phyloP scores from a whole-genome alignment of 1,139 yeast species.

The Fermentozyma sake region DNA sequence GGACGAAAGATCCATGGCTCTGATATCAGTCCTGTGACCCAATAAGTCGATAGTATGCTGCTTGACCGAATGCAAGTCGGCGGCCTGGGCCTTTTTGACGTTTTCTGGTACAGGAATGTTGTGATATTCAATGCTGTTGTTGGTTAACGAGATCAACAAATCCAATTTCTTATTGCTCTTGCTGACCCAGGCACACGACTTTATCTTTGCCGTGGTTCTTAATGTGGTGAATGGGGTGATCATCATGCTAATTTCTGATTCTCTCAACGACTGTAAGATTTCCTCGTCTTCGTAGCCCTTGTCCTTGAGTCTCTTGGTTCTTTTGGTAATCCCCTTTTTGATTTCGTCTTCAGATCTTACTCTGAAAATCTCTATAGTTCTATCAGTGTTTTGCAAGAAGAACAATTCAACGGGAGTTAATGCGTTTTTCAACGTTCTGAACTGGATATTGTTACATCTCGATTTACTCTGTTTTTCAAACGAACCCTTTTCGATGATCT shows the following conservation, averaged over 20 bases:
- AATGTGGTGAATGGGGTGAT: conserved; percentile 62
- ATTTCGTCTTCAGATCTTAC: conserved; percentile 76
- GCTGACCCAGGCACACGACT: conserved; percentile 52
- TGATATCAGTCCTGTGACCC: conserved; percentile 88
- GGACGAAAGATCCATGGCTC: conserved; percentile 77
- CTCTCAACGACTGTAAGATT: conserved; percentile 47
- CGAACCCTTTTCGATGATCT: conserved; percentile 58
- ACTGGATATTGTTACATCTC: conserved; percentile 61
- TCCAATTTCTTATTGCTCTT: conserved; percentile 48
- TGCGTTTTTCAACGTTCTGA: conserved; percentile 35
- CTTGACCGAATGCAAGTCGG: conserved; percentile 28
- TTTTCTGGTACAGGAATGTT: conserved; percentile 47
- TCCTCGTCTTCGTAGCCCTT: conserved; percentile 64
- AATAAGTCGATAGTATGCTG: conserved; percentile 60
- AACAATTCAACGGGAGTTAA: conserved; percentile 40
- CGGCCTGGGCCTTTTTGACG: conserved; percentile 42
- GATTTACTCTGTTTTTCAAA: conserved; percentile 78
- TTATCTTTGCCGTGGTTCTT: conserved; percentile 54
- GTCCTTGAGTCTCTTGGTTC: conserved; percentile 74
- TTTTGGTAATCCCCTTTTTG: conserved; percentile 68
- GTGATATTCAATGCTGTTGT: conserved; percentile 73
- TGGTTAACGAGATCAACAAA: conserved; percentile 58
- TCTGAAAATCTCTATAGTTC: conserved; percentile 78
- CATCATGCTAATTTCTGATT: conserved; percentile 54
- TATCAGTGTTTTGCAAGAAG: conserved; percentile 72